These are phyloP conservation scores for Phialophora macrospora DNA, from an alignment of 2,329 filamentous ascomycete species.

Conservation along the genomic window DNA sequence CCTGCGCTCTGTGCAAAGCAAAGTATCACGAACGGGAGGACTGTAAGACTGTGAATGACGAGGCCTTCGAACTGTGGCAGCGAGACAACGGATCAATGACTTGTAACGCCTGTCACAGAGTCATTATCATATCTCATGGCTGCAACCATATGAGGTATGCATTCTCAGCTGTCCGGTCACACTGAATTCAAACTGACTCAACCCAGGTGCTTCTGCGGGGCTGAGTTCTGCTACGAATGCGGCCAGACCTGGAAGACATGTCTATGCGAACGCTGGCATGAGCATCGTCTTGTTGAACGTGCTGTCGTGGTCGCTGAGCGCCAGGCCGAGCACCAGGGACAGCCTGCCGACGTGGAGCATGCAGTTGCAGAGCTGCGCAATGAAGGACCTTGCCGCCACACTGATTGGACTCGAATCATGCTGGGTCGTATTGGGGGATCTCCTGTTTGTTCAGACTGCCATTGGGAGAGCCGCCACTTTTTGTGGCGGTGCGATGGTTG, in stretches of 20 bases:
- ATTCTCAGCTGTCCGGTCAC: background rate
- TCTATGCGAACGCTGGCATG: constrained; percentile 39
- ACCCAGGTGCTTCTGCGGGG: constrained; percentile 41
- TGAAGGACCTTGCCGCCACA: constrained; percentile 20
- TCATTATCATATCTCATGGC: constrained; percentile 42
- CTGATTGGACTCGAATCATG: constrained; percentile 13
- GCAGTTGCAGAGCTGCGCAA: background rate
- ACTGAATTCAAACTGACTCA: background rate
- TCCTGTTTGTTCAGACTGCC: constrained; percentile 27
- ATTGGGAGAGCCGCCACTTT: constrained; percentile 18
- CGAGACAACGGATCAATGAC: constrained; percentile 73
- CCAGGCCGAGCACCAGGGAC: constrained; percentile 7
- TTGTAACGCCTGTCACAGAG: constrained; percentile 73
- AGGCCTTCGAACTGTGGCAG: constrained; percentile 60
- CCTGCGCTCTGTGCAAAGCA: constrained; percentile 60
- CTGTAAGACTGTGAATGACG: constrained; percentile 38
- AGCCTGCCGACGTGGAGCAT: constrained; percentile 3
- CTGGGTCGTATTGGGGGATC: constrained; percentile 4
- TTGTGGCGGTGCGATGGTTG: constrained; percentile 25
- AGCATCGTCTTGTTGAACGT: constrained; percentile 36
- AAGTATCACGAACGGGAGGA: constrained; percentile 48
- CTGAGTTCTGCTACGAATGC: constrained; percentile 45
- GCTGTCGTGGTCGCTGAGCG: constrained; percentile 30
- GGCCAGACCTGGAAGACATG: constrained; percentile 41
- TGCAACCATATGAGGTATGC: constrained; percentile 46